Evolutionary conservation across 2,329 filamentous ascomycete genomes (phyloP), one percentile per base, ranked within the genome.

Genomic region (Neofusicoccum umdonicola): DNA sequence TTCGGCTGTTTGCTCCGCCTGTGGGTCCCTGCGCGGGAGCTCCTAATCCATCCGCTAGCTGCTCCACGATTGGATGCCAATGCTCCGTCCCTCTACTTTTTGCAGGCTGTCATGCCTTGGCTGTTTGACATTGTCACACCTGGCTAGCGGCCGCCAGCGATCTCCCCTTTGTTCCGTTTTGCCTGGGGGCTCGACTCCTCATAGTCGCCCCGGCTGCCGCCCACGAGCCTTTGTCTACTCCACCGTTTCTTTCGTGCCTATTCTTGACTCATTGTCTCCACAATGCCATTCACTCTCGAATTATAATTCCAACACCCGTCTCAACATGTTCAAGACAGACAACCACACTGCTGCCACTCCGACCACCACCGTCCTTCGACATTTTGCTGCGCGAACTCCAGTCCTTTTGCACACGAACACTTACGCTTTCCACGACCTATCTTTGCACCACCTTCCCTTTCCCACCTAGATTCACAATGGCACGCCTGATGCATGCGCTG

Each of bases 51-150:
- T 5, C 41, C 27, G 31, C 31, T 47, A 35, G 41, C 31, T 60
- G 56, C 42, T 60, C 56, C 56, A 60, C 56, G 41, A 60, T 60
- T 47, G 42, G 41, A 19, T 47, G 31, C 56, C 56, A 37, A 45
- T 47, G 56, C 56, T 6, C 39, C 39, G 9, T 44, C 54, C 13
- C 39, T 57, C 22, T 58, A 35, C 37, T 31, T 44, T 31, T 15
- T 31, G 19, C 52, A 57, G 13, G 9, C 41, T 12, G n/a, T 22
- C n/a, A 35, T 45, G 41, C 31, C 56, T 60, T 60, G 42, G 56
- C 56, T 58, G 56, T 60, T 60, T 60, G 56, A 60, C 56, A 47
- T 22, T 37, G 42, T 60, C 56, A 7, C 31, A 22, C 34, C 27
- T 3, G 56, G 56, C 41, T 60, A 60, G 56, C 31, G 27, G 42